Evolutionary conservation across 1,284 basidiomycete genomes (phyloP).

Genomic region (Boletus smithii): DNA sequence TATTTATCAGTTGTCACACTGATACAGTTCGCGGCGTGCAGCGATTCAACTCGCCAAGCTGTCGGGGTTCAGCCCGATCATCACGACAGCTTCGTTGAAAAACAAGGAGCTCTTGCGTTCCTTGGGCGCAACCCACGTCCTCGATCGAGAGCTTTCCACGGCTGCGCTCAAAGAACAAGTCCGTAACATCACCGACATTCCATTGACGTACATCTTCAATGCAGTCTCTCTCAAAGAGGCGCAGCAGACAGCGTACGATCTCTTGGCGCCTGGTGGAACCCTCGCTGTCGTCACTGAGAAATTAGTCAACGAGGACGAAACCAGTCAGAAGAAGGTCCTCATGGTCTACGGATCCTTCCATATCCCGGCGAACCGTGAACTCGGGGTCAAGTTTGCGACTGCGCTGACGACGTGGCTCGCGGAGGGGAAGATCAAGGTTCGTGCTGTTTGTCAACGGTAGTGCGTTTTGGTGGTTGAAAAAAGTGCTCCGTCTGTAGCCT

Average conservation of each 20-base stretch:
- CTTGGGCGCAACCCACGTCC: constrained; percentile 42
- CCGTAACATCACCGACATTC: not conserved
- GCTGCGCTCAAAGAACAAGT: constrained; percentile 4
- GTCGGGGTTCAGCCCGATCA: constrained; percentile 39
- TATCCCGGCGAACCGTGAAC: constrained; percentile 6
- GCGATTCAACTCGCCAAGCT: constrained; percentile 41
- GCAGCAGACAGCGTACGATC: constrained; percentile 15
- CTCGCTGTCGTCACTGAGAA: constrained; percentile 10
- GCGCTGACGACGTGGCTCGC: constrained; percentile 20
- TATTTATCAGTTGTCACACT: not conserved
- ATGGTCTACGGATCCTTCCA: constrained; percentile 16
- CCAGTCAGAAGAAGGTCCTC: not conserved
- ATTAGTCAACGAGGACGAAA: not conserved
- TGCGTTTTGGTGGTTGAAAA: not conserved
- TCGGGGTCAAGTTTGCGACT: constrained; percentile 13
- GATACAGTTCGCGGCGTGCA: not conserved
- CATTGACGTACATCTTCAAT: constrained; percentile 18
- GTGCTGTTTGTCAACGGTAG: not conserved
- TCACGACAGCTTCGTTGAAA: constrained; percentile 40
- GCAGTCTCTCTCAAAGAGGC: constrained; percentile 18
- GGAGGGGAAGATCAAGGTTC: constrained; percentile 23
- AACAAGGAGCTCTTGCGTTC: constrained; percentile 37
- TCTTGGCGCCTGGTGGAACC: constrained; percentile 15
- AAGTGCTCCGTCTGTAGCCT: no score
- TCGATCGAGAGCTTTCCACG: constrained; percentile 31